Evolutionary conservation across 805 yeast species (phyloP).

Genomic region (Barnettozyma vustinii): DNA sequence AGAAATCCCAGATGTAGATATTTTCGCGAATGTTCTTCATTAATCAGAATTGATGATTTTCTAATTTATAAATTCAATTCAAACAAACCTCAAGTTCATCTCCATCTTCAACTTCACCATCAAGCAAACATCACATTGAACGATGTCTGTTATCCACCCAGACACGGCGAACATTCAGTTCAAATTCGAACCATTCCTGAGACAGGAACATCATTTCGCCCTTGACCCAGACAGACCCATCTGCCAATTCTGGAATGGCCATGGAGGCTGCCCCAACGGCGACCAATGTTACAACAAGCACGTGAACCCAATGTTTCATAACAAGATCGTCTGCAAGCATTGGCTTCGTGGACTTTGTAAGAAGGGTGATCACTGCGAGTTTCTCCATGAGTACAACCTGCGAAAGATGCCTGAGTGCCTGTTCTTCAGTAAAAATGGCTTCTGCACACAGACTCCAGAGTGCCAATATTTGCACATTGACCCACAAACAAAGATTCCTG

Average conservation of each 20-base stretch:
- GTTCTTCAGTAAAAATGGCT: conserved; percentile 72
- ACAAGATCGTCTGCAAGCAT: conserved; percentile 92
- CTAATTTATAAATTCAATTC: not conserved
- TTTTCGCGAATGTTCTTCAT: conserved; percentile 6
- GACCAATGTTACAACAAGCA: conserved; percentile 84
- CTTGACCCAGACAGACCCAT: conserved; percentile 86
- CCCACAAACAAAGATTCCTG: conserved; percentile 83
- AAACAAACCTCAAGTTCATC: not conserved
- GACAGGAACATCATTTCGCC: conserved; percentile 75
- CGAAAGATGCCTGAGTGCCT: conserved; percentile 96
- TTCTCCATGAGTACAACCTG: conserved; percentile 88
- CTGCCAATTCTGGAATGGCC: conserved; percentile 66
- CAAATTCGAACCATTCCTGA: conserved; percentile 78
- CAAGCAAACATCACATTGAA: not conserved
- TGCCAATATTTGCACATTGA: conserved; percentile 91
- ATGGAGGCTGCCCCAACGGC: conserved; percentile 80
- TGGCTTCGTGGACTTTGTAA: conserved; percentile 97
- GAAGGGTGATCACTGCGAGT: conserved; percentile 95
- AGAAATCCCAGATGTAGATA: not conserved
- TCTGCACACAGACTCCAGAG: conserved; percentile 89
- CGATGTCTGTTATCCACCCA: conserved; percentile 36
- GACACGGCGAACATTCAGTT: conserved; percentile 38
- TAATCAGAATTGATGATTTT: not conserved
- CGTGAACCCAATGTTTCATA: conserved; percentile 56
- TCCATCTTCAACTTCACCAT: not conserved